Evolutionary conservation across 2,329 filamentous ascomycete genomes (phyloP), one percentile per base, ranked within the genome.

Genomic region (Apiospora hydei): DNA sequence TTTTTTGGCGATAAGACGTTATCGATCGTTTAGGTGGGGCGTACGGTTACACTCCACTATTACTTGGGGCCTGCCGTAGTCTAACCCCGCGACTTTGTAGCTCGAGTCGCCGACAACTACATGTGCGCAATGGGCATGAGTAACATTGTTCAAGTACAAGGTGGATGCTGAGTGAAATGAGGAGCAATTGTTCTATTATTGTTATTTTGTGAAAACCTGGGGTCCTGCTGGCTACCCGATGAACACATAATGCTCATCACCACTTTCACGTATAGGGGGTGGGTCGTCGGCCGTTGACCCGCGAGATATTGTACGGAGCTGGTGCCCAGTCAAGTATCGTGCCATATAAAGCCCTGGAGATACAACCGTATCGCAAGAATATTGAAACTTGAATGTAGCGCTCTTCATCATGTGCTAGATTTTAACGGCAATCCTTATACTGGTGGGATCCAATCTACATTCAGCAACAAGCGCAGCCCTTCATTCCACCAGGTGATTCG

Each of bases 401-500:
- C 6, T 16, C 24, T 16, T 53, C 49, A 30, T 30, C 24, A 4
- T 26, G 14, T 30, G 11, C 5, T 47, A n/a, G 8, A 26, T 1
- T 30, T 53, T 30, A 11, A 14, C 49, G 13, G 10, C 49, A 30
- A 26, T 43, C 2, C 7, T 26, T 14, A 10, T 30, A 24, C 24
- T 10, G 46, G 18, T 16, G 18, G 10, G 18, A n/a, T 47, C 46
- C 8, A 21, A 8, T 47, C 46, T 7, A 1, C 18, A 47, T 8
- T 6, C 46, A 47, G 18, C 46, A 7, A 47, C 46, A 18, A 10
- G 2, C 18, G 8, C 18, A 10, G 18, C 6, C 67, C 53, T 34
- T 69, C 24, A 70, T 4, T 70, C 41, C 3, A 51, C 64, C 6
- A 70, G 61, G 34, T 70, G 69, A n/a, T 70, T 70, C 24, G 51